These are phyloP conservation scores for Fragilariopsis cylindrus DNA, from an alignment of 108 stramenopile species.

Conservation along the genomic window DNA sequence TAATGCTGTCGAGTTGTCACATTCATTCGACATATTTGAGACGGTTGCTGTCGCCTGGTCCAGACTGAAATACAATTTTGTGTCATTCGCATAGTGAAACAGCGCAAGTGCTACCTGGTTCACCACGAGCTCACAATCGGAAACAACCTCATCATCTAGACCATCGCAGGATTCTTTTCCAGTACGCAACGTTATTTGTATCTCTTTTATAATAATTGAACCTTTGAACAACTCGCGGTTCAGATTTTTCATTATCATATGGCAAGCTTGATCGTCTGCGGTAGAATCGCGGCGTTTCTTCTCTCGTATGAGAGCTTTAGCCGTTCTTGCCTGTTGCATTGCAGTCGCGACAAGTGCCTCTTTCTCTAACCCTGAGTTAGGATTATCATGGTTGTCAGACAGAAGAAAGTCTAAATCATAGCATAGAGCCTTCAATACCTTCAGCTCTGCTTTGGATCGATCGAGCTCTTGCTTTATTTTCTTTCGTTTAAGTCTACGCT, in stretches of 20 bases:
- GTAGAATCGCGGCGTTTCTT: conserved; percentile 24
- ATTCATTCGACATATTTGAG: neutral
- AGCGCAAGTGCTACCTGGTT: conserved; percentile 25
- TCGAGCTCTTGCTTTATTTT: conserved; percentile 29
- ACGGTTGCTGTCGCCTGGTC: conserved; percentile 27
- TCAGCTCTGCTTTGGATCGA: conserved; percentile 48
- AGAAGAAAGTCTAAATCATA: conserved; percentile 28
- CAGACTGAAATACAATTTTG: conserved; percentile 32
- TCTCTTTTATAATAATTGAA: conserved; percentile 25
- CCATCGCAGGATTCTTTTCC: neutral
- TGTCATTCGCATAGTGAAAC: conserved; percentile 33
- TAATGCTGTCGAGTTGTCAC: neutral
- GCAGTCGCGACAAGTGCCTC: conserved; percentile 1
- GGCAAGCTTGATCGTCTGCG: conserved; percentile 4
- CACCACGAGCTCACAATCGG: conserved; percentile 17
- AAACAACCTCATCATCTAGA: neutral
- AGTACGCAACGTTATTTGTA: conserved; percentile 21
- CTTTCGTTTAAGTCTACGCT: conserved; percentile 12
- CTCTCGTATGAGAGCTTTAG: conserved; percentile 24
- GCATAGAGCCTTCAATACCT: conserved; percentile 40
- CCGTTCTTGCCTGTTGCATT: conserved; percentile 25
- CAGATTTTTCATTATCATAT: conserved; percentile 26
- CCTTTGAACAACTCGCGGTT: conserved; percentile 41
- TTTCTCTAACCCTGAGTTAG: neutral
- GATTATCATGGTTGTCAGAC: neutral